Conservation (phyloP, 1,284 basidiomycete species). For the Austroboletus olivaceoglutinosus region DNA sequence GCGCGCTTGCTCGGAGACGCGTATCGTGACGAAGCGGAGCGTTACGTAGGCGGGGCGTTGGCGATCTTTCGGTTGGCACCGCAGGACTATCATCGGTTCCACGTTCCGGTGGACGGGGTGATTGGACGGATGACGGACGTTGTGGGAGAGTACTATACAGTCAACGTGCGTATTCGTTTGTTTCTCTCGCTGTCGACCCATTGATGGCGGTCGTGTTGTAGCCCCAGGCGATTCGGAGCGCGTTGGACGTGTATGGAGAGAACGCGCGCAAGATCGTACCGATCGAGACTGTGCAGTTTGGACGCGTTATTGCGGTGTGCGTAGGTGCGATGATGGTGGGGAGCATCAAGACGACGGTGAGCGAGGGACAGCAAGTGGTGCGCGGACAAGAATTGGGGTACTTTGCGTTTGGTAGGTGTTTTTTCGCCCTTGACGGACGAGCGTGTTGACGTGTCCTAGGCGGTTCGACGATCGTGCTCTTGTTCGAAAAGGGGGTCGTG, state of each 20-base stretch:
- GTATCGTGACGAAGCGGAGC: slow-evolving; percentile 66
- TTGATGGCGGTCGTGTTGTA: slow-evolving; percentile 26
- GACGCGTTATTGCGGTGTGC: slow-evolving; percentile 86
- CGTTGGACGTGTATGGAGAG: slow-evolving; percentile 92
- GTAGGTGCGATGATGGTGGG: slow-evolving; percentile 96
- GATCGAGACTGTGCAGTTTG: slow-evolving; percentile 84
- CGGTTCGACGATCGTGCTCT: slow-evolving; percentile 84
- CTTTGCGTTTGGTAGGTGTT: slow-evolving; percentile 81
- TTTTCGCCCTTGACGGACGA: background rate
- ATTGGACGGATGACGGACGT: slow-evolving; percentile 82
- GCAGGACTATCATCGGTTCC: slow-evolving; percentile 97
- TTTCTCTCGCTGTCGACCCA: background rate
- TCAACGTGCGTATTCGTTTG: slow-evolving; percentile 59
- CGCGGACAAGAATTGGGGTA: slow-evolving; percentile 92
- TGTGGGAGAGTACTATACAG: slow-evolving; percentile 88
- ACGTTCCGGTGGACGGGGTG: slow-evolving; percentile 84
- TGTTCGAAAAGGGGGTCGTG: slow-evolving; percentile 81
- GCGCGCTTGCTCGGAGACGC: slow-evolving; percentile 75
- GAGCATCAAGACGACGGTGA: slow-evolving; percentile 81
- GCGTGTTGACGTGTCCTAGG: slow-evolving; percentile 42
- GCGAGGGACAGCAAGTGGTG: slow-evolving; percentile 75
- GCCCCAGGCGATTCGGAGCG: slow-evolving; percentile 80
- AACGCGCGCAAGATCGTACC: slow-evolving; percentile 89
- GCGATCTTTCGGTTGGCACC: slow-evolving; percentile 93
- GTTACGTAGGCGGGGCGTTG: slow-evolving; percentile 74